phyloP scores from a whole-genome alignment of 2,329 filamentous ascomycete genomes.

The Dactylellina sp. region DNA sequence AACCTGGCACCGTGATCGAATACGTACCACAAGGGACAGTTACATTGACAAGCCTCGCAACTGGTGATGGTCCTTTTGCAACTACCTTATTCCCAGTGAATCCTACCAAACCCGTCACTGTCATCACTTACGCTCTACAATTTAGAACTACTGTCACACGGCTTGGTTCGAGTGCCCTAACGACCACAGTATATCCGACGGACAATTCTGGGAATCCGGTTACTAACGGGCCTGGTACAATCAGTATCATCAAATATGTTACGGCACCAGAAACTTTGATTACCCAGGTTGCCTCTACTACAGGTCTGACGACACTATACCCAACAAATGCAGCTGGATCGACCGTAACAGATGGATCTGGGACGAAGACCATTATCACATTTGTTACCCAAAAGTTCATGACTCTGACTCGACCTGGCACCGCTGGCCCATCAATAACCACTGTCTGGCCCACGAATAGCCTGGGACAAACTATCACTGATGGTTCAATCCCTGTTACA shows the following conservation, averaged over 20 bases:
- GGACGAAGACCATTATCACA: slow-evolving; percentile 2
- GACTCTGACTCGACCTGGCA: background rate
- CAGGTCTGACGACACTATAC: slow-evolving; percentile 4
- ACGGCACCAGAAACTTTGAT: background rate
- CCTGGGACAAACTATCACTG: background rate
- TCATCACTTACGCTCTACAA: background rate
- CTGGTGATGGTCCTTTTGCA: background rate
- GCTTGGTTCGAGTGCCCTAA: background rate
- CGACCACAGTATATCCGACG: background rate
- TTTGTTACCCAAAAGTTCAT: background rate
- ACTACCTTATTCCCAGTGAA: background rate
- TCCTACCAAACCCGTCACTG: background rate
- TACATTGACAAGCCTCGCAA: background rate
- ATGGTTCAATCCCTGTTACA: too few relatives aligned
- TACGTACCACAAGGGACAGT: background rate
- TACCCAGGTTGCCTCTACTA: background rate
- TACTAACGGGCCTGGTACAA: background rate
- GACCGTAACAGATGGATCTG: slow-evolving; percentile 2
- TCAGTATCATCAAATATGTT: background rate
- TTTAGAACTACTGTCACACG: background rate
- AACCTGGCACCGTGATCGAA: background rate
- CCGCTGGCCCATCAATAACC: background rate
- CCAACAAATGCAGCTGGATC: slow-evolving; percentile 2
- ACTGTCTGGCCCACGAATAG: slow-evolving; percentile 4
- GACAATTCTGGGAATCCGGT: too few relatives aligned